Conservation (phyloP, 129 eudicot genomes). For the Calendula officinalis region DNA sequence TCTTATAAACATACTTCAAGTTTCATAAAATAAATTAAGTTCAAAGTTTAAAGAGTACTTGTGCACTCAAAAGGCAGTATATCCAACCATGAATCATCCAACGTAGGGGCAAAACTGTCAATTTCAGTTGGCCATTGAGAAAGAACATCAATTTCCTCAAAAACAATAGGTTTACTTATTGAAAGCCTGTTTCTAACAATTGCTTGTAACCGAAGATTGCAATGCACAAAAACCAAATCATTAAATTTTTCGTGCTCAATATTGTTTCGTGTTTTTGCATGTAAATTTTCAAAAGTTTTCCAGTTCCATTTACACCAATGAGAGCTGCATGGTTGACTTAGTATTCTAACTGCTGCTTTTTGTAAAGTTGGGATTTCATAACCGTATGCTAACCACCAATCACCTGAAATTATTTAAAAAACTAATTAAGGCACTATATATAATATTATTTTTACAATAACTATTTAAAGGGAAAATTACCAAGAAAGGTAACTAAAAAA, state of each 20-base stretch:
- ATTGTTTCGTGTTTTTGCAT: constrained; percentile 21
- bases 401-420: constrained; percentile 23
- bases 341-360: constrained; percentile 38
- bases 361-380: constrained; percentile 49
- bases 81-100: constrained; percentile 39
- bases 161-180: constrained; percentile 25
- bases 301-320: constrained; percentile 54
- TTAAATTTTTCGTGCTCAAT: constrained; percentile 34
- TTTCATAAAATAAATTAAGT: neutral
- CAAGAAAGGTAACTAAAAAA: neutral
- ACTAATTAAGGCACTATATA: too few species aligned
- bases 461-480: neutral
- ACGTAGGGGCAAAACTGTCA: constrained; percentile 23
- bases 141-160: constrained; percentile 40
- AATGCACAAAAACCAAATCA: constrained; percentile 29
- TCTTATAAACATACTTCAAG: neutral
- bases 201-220: constrained; percentile 54
- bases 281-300: constrained; percentile 41
- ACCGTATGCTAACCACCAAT: constrained; percentile 55
- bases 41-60: constrained; percentile 10
- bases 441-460: too few species aligned
- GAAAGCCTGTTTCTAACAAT: constrained; percentile 33
- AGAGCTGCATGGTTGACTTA: constrained; percentile 50
- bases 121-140: constrained; percentile 40
- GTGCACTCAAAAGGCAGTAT: constrained; percentile 24